A percentile compares a stretch with the other conserved stretches of the same genome.
Evolutionary conservation across 345 rosid genomes (phyloP).

Genomic region (Ricinus communis): DNA sequence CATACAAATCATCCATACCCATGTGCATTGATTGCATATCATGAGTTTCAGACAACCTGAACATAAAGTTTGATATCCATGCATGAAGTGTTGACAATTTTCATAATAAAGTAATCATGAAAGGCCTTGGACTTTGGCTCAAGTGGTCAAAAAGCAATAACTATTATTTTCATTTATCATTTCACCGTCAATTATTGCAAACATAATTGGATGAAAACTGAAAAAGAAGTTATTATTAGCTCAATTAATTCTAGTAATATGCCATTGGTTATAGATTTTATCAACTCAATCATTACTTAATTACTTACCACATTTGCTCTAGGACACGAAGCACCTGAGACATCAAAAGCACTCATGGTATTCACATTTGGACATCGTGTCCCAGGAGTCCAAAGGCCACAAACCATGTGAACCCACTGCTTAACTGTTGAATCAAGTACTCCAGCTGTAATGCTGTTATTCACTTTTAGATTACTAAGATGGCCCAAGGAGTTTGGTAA

Average conservation of each 20-base stretch:
- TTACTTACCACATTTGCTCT: constrained; percentile 35
- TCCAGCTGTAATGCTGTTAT: constrained; percentile 44
- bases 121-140: neutral
- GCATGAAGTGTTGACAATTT: neutral
- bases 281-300: neutral
- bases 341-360: constrained; percentile 59
- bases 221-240: neutral
- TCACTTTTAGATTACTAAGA: constrained; percentile 24
- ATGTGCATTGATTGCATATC: too few species aligned
- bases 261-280: neutral
- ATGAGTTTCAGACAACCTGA: too few species aligned
- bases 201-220: neutral
- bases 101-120: neutral
- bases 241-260: neutral
- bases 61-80: too few species aligned
- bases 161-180: neutral
- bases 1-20: too few species aligned
- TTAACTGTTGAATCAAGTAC: constrained; percentile 39
- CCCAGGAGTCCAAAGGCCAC: constrained; percentile 59
- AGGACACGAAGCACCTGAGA: constrained; percentile 36
- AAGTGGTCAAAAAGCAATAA: neutral
- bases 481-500: constrained; percentile 11
- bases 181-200: neutral
- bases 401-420: constrained; percentile 62
- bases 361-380: constrained; percentile 54